A percentile compares a stretch with the other conserved stretches of the same genome.
Conservation (phyloP, 2,329 filamentous ascomycete species). For the Thielaviopsis musarum region DNA sequence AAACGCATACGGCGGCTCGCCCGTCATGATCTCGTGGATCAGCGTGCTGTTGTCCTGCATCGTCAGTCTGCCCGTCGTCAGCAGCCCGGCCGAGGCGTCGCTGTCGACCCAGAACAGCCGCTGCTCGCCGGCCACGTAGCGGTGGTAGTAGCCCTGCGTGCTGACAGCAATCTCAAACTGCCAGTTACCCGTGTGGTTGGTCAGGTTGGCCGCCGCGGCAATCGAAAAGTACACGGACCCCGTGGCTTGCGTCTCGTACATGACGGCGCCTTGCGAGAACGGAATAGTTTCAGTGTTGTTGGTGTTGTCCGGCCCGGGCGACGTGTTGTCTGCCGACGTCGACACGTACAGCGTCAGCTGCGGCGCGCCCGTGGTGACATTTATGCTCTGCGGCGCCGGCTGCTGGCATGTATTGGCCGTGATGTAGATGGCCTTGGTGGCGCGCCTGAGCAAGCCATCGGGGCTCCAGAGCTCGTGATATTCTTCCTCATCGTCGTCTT, state of each 20-base stretch:
- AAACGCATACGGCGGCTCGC: slow-evolving; percentile 51
- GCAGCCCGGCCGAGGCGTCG: slow-evolving; percentile 59
- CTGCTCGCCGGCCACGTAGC: slow-evolving; percentile 30
- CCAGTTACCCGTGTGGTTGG: slow-evolving; percentile 48
- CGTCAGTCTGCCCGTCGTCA: slow-evolving; percentile 63
- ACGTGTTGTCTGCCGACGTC: slow-evolving; percentile 41
- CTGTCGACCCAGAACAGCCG: slow-evolving; percentile 64
- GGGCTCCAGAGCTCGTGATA: slow-evolving; percentile 11
- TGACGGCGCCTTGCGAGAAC: slow-evolving; percentile 55
- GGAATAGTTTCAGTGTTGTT: slow-evolving; percentile 16
- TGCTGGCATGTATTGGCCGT: slow-evolving; percentile 77
- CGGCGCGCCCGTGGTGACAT: slow-evolving; percentile 29
- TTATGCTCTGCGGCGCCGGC: slow-evolving; percentile 28
- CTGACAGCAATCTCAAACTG: slow-evolving; percentile 72
- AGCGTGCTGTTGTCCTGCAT: slow-evolving; percentile 34
- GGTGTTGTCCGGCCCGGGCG: slow-evolving; percentile 44
- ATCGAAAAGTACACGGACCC: slow-evolving; percentile 63
- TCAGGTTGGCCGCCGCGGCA: slow-evolving; percentile 47
- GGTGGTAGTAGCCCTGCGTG: slow-evolving; percentile 61
- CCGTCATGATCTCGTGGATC: slow-evolving; percentile 24
- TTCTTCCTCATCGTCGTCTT: slow-evolving; percentile 13
- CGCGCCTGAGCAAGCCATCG: slow-evolving; percentile 5
- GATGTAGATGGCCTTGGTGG: slow-evolving; percentile 43
- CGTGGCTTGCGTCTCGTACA: slow-evolving; percentile 42
- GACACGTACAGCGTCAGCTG: slow-evolving; percentile 71